Conservation (phyloP, 352 stramenopile genomes). For the Globisporangium spinosum region DNA sequence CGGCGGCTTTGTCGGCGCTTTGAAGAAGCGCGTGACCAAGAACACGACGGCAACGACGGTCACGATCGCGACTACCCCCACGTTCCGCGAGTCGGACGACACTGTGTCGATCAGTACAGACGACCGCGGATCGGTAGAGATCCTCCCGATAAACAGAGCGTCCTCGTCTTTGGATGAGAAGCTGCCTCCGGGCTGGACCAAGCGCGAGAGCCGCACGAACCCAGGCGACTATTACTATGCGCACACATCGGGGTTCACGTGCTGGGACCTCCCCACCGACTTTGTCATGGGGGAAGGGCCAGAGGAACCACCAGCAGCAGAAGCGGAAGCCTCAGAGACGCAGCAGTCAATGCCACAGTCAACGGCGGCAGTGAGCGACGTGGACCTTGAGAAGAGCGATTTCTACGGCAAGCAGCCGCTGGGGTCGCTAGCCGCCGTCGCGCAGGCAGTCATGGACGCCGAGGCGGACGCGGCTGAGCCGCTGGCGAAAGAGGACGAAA, state of each 20-base stretch:
- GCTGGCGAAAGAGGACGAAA: constrained; percentile 14
- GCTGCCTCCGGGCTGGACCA: constrained; percentile 51
- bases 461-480: constrained; percentile 20
- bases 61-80: constrained; percentile 14
- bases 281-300: constrained; percentile 12
- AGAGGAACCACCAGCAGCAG: background rate
- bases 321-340: constrained; percentile 6
- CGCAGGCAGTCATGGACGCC: constrained; percentile 17
- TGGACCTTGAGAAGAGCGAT: constrained; percentile 20
- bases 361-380: background rate
- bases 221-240: constrained; percentile 68
- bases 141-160: background rate
- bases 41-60: background rate
- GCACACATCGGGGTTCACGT: constrained; percentile 53
- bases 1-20: constrained; percentile 18
- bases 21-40: constrained; percentile 37
- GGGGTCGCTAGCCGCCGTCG: constrained; percentile 14
- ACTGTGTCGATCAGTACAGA: constrained; percentile 37
- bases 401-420: constrained; percentile 20
- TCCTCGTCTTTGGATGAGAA: constrained; percentile 15
- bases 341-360: background rate
- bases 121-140: constrained; percentile 30
- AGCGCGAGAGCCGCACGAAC: constrained; percentile 61
- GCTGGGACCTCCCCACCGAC: constrained; percentile 58
- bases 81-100: constrained; percentile 44